A percentile compares a stretch with the other conserved stretches of the same genome.
Evolutionary conservation across 805 yeast species (phyloP).

Genomic region (Hanseniaspora singularis): DNA sequence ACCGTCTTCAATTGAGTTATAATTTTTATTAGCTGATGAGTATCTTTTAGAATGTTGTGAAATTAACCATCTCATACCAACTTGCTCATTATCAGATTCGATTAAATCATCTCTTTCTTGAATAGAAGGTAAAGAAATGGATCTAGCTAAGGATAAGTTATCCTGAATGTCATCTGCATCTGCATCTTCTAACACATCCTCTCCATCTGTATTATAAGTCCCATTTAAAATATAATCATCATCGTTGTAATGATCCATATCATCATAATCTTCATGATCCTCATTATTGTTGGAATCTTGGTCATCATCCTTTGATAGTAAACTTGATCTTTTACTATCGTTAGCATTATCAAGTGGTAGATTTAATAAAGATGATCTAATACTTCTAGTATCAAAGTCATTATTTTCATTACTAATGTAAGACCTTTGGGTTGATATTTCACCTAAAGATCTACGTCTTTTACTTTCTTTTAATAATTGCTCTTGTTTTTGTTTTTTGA

Average conservation of each 20-base stretch:
- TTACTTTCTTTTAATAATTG: background rate
- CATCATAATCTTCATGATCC: background rate
- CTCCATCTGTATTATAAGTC: background rate
- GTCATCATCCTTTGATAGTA: background rate
- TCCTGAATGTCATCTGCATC: conserved; percentile 21
- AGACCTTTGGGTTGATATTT: background rate
- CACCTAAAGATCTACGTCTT: conserved; percentile 11
- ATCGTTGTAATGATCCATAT: background rate
- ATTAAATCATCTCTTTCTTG: conserved; percentile 26
- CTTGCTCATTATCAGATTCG: conserved; percentile 14
- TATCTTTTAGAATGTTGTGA: conserved; percentile 33
- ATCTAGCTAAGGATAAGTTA: conserved; percentile 32
- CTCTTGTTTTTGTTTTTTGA: background rate
- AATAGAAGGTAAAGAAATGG: conserved; percentile 33
- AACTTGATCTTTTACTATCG: background rate
- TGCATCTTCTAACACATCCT: conserved; percentile 21
- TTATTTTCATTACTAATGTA: background rate
- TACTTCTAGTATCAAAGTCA: background rate
- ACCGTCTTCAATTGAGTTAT: conserved; percentile 20
- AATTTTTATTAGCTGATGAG: conserved; percentile 22
- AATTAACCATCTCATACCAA: conserved; percentile 30
- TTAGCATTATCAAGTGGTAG: background rate
- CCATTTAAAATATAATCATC: background rate
- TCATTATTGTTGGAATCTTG: background rate
- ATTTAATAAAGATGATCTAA: background rate